phyloP scores from a whole-genome alignment of 1,284 basidiomycete genomes.

The Melampsora americana region DNA sequence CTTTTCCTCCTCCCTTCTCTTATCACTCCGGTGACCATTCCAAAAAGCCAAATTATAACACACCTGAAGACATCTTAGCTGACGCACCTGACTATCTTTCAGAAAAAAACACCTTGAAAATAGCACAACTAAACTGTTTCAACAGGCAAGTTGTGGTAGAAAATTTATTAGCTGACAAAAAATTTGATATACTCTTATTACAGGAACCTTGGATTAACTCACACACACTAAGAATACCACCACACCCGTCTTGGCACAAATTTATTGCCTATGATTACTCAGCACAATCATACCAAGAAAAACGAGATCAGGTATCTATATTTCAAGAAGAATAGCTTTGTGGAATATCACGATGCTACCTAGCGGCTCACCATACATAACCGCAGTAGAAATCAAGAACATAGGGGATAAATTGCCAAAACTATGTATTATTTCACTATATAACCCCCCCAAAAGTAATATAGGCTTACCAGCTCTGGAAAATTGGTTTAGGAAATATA shows the following conservation, averaged over 20 bases:
- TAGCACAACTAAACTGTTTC: background rate
- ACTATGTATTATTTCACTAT: background rate
- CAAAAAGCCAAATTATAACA: background rate
- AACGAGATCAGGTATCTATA: background rate
- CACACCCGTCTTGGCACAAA: background rate
- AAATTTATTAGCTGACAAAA: background rate
- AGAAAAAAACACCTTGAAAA: background rate
- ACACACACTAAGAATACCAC: background rate
- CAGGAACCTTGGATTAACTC: slow-evolving; percentile 10
- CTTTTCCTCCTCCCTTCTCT: background rate
- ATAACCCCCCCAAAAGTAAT: background rate
- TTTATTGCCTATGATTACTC: too few relatives aligned
- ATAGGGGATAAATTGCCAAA: background rate
- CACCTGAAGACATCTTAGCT: background rate
- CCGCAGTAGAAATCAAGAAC: background rate
- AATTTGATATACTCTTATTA: background rate
- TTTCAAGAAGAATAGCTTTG: background rate
- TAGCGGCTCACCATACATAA: background rate
- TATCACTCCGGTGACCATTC: too few relatives aligned
- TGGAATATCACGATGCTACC: background rate
- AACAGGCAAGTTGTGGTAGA: background rate
- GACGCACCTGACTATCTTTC: background rate
- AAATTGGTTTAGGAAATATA: background rate
- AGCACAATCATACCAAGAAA: background rate
- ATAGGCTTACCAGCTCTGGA: background rate